A percentile compares a stretch with the other conserved stretches of the same genome.
Evolutionary conservation across 768 basidiomycete species (phyloP).

Genomic region (Sistotremastrum suecicum): DNA sequence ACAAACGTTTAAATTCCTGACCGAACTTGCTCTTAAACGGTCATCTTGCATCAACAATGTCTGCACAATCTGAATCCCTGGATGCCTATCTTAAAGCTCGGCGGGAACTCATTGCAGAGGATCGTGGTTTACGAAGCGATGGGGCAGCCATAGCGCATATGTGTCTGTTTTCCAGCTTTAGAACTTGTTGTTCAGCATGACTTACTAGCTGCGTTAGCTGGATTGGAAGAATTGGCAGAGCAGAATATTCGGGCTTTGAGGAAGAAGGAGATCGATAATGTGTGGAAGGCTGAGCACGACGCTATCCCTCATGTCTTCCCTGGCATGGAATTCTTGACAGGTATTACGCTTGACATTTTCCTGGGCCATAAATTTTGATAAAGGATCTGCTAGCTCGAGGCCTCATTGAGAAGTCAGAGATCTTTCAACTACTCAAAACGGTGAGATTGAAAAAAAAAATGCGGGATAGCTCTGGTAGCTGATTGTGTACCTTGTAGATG

Average conservation of each 20-base stretch:
- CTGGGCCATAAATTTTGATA: not conserved
- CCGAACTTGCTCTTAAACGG: too few species aligned
- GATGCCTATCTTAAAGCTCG: too few species aligned
- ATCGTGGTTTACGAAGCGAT: too few species aligned
- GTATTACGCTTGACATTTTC: slow-evolving; percentile 15
- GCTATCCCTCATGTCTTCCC: slow-evolving; percentile 51
- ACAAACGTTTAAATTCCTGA: too few species aligned
- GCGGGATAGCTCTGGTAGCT: not conserved
- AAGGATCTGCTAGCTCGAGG: slow-evolving; percentile 25
- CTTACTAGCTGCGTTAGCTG: too few species aligned
- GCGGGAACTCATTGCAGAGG: too few species aligned
- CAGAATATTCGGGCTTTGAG: slow-evolving; percentile 40
- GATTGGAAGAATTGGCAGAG: slow-evolving; percentile 36
- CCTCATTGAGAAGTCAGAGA: slow-evolving; percentile 43
- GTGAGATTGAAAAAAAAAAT: slow-evolving; percentile 16
- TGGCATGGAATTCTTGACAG: slow-evolving; percentile 68
- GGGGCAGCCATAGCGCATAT: too few species aligned
- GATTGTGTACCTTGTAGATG: slow-evolving; percentile 31
- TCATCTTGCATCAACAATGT: too few species aligned
- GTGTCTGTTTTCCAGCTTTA: too few species aligned
- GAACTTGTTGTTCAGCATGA: too few species aligned
- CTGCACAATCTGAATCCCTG: too few species aligned
- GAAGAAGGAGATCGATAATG: slow-evolving; percentile 31
- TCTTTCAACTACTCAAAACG: slow-evolving; percentile 51
- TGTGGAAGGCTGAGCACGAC: slow-evolving; percentile 46